phyloP scores from a whole-genome alignment of 75 land plant genomes.

The Picea glauca region DNA sequence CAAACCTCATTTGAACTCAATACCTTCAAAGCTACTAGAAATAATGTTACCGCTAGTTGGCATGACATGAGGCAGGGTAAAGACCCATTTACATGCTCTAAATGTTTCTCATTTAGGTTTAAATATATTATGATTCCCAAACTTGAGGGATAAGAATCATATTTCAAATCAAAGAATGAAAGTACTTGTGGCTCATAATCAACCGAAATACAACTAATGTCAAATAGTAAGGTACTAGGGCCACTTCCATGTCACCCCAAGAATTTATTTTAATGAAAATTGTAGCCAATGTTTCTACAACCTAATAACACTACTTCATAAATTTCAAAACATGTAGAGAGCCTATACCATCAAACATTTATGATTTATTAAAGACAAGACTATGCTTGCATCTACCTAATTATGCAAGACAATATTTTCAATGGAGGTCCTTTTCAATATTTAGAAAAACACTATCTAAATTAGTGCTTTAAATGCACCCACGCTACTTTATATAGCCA shows the following conservation, averaged over 20 bases:
- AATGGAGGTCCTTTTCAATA: slow-evolving; percentile 20
- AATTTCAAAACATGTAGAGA: not conserved
- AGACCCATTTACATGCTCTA: not conserved
- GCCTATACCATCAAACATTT: not conserved
- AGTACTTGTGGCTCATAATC: slow-evolving; percentile 16
- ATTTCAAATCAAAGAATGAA: slow-evolving; percentile 5
- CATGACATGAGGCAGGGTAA: slow-evolving; percentile 45
- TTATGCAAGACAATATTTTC: slow-evolving; percentile 14
- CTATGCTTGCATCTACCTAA: slow-evolving; percentile 16
- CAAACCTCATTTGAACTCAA: not conserved
- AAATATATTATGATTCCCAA: not conserved
- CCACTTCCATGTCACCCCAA: slow-evolving; percentile 41
- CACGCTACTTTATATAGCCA: slow-evolving; percentile 17
- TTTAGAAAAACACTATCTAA: slow-evolving; percentile 37
- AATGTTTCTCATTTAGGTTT: slow-evolving; percentile 11
- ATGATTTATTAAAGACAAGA: not conserved
- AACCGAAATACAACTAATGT: slow-evolving; percentile 31
- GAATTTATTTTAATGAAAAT: slow-evolving; percentile 17
- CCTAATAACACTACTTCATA: slow-evolving; percentile 22
- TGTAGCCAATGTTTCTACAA: slow-evolving; percentile 33
- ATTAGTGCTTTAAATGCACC: slow-evolving; percentile 22
- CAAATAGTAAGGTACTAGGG: slow-evolving; percentile 39
- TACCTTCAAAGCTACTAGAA: not conserved
- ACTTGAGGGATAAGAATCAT: slow-evolving; percentile 10
- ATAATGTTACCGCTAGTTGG: slow-evolving; percentile 36